phyloP scores from a whole-genome alignment of 148 eudicot species.

The Salicornia ramosissima region DNA sequence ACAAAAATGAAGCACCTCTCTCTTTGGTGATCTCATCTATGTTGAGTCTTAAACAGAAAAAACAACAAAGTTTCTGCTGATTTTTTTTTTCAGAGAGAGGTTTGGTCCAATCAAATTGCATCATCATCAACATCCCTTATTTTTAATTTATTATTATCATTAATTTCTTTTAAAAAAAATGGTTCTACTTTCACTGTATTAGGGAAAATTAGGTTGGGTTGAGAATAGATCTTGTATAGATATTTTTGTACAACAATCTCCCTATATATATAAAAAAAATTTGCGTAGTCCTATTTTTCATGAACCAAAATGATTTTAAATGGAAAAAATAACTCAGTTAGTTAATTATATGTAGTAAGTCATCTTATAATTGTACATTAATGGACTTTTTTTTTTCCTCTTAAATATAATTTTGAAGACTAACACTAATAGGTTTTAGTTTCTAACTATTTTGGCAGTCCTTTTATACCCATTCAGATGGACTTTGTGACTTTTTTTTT shows the following conservation, averaged over 20 bases:
- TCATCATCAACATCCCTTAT: conserved; percentile 6
- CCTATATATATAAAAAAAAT: not conserved
- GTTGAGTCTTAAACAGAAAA: conserved; percentile 26
- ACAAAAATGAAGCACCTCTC: conserved; percentile 1
- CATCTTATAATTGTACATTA: not conserved
- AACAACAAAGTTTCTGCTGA: conserved; percentile 18
- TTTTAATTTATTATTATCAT: too few species aligned
- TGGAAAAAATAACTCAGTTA: not conserved
- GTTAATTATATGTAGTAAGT: not conserved
- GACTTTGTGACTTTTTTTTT: too few species aligned
- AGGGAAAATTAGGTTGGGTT: conserved; percentile 22
- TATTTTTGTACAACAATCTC: conserved; percentile 26
- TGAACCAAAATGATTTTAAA: not conserved
- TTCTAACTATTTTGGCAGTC: too few species aligned
- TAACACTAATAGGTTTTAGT: too few species aligned
- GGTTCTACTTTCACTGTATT: conserved; percentile 18
- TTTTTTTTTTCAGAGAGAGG: conserved; percentile 19
- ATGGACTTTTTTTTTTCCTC: too few species aligned
- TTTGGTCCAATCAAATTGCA: conserved; percentile 26
- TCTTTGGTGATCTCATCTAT: conserved; percentile 25
- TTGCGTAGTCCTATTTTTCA: not conserved
- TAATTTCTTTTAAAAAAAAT: too few species aligned
- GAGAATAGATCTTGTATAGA: conserved; percentile 37
- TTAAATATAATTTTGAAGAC: too few species aligned
- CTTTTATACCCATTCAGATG: too few species aligned